Percentiles rank a stretch among this genome's conserved stretches.
These are phyloP conservation scores for Fabrea salina DNA, from an alignment of 169 alveolate species.

Conservation along the genomic window DNA sequence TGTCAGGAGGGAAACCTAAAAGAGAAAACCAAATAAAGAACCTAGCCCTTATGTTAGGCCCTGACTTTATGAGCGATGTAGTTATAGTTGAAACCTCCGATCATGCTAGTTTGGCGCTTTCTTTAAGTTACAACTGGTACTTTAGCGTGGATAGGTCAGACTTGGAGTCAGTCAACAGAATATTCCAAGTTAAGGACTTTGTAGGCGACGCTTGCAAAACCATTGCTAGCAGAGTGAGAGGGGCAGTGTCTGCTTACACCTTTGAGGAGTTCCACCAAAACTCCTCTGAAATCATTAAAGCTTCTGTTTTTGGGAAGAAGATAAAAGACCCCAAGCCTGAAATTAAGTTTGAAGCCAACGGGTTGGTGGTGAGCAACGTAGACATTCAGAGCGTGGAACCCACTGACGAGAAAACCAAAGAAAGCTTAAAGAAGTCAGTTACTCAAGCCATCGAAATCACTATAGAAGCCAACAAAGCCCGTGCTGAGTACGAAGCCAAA, in stretches of 20 bases:
- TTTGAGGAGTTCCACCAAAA: conserved; percentile 63
- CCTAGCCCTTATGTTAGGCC: conserved; percentile 53
- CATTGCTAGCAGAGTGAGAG: conserved; percentile 63
- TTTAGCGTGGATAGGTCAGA: conserved; percentile 41
- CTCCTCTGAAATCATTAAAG: conserved; percentile 47
- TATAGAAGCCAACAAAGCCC: conserved; percentile 39
- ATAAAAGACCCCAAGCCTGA: conserved; percentile 34
- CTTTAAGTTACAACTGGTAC: conserved; percentile 55
- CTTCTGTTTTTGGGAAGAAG: conserved; percentile 51
- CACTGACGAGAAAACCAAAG: conserved; percentile 56
- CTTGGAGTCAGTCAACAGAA: conserved; percentile 26
- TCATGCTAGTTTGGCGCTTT: conserved; percentile 59
- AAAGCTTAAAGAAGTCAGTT: conserved; percentile 44
- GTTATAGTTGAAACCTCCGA: conserved; percentile 64
- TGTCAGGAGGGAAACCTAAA: conserved; percentile 65
- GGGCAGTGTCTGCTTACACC: conserved; percentile 43
- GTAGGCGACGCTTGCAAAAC: conserved; percentile 68
- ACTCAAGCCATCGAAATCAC: conserved; percentile 61
- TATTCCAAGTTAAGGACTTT: conserved; percentile 57
- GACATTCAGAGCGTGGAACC: conserved; percentile 60
- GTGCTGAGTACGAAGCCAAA: conserved; percentile 42
- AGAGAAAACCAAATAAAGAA: conserved; percentile 43
- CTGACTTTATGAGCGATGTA: conserved; percentile 60
- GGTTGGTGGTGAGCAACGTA: conserved; percentile 49
- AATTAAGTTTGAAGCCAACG: conserved; percentile 44